Conservation (phyloP, 2,329 filamentous ascomycete species). For the Pestalotiopsis sp. region DNA sequence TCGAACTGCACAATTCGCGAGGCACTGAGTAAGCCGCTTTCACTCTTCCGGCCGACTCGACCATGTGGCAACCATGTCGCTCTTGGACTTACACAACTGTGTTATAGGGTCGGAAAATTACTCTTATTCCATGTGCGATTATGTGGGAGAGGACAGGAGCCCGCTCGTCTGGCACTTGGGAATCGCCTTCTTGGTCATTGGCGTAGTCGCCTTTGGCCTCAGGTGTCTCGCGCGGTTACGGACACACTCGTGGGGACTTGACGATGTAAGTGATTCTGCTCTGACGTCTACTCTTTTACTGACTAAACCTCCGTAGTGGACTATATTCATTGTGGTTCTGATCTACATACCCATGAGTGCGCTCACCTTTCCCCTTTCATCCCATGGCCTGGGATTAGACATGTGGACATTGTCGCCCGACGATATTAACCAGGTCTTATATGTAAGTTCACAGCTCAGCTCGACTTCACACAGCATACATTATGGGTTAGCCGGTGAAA, state of each 20-base stretch:
- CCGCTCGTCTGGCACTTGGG: slow-evolving; percentile 11
- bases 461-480: background rate
- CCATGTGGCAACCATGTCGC: background rate
- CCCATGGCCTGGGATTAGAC: background rate
- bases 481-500: background rate
- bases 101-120: slow-evolving; percentile 2
- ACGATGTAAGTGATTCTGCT: background rate
- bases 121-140: background rate
- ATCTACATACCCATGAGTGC: slow-evolving; percentile 7
- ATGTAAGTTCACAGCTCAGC: background rate
- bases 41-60: background rate
- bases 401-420: slow-evolving; percentile 7
- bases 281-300: background rate
- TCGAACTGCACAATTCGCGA: slow-evolving; percentile 8
- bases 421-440: slow-evolving; percentile 1
- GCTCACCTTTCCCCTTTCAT: background rate
- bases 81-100: background rate
- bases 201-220: background rate
- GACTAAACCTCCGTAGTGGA: background rate
- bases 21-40: background rate
- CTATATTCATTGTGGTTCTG: background rate
- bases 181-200: slow-evolving; percentile 6
- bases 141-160: slow-evolving; percentile 1
- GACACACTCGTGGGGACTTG: slow-evolving; percentile 3
- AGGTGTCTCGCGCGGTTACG: slow-evolving; percentile 3